Conservation (phyloP, 805 yeast genomes). For the Myxozyma udenii region DNA sequence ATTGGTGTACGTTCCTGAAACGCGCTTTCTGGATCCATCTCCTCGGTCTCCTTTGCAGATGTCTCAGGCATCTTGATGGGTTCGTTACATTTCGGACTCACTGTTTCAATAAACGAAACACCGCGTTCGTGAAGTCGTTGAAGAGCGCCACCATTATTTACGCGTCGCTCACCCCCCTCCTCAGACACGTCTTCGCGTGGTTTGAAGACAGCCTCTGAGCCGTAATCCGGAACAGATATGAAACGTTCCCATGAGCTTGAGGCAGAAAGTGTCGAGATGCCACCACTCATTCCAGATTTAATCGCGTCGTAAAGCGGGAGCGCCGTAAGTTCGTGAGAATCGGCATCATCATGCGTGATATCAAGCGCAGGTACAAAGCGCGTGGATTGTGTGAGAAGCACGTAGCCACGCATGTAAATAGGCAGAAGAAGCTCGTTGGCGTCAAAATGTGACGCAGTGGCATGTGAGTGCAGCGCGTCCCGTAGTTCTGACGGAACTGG, state of each 20-base stretch:
- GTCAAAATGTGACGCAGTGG: conserved; percentile 5
- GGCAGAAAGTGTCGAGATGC: background rate
- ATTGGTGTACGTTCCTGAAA: background rate
- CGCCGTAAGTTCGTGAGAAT: background rate
- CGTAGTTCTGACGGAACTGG: conserved; percentile 16
- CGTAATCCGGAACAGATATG: background rate
- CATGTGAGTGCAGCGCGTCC: background rate
- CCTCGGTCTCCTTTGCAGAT: background rate
- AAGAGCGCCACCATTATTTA: background rate
- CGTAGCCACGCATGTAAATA: conserved; percentile 22
- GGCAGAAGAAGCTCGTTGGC: conserved; percentile 18
- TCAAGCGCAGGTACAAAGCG: conserved; percentile 9
- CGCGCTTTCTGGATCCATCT: background rate
- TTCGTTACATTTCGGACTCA: conserved; percentile 18
- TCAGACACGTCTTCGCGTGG: background rate
- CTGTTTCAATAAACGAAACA: background rate
- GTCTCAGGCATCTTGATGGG: background rate
- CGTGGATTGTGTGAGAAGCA: conserved; percentile 9
- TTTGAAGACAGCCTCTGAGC: background rate
- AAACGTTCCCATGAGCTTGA: background rate
- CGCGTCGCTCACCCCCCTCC: background rate
- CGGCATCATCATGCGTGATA: background rate
- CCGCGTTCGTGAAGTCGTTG: conserved; percentile 12
- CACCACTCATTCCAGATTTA: background rate
- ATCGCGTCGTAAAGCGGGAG: conserved; percentile 15